Percentiles rank a stretch among this genome's conserved stretches.
phyloP scores from a whole-genome alignment of 495 filamentous ascomycete genomes.

The Penicillium nucicola region DNA sequence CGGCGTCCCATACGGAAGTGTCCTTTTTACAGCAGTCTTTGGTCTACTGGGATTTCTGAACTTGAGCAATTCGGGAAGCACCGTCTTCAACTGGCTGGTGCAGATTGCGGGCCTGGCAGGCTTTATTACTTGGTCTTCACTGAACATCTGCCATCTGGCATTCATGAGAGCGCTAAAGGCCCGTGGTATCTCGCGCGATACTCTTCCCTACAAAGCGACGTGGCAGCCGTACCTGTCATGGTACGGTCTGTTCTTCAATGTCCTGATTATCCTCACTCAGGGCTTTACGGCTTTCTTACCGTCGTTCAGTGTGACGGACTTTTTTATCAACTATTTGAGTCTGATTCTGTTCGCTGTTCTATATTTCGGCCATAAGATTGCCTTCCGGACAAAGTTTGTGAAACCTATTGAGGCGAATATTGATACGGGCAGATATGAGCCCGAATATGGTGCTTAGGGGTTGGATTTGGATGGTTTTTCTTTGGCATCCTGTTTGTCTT shows the following conservation, averaged over 20 bases:
- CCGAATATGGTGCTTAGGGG: no score
- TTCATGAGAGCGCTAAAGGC: slow-evolving; percentile 53
- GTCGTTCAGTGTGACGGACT: slow-evolving; percentile 48
- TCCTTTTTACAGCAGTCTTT: slow-evolving; percentile 41
- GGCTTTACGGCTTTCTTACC: slow-evolving; percentile 63
- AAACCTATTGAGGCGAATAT: slow-evolving; percentile 34
- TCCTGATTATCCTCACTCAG: slow-evolving; percentile 60
- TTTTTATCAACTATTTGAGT: slow-evolving; percentile 55
- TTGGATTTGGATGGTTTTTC: no score
- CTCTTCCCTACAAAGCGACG: slow-evolving; percentile 50
- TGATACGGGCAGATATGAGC: slow-evolving; percentile 21
- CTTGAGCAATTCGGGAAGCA: slow-evolving; percentile 28
- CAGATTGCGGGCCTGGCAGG: slow-evolving; percentile 59
- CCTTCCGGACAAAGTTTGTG: slow-evolving; percentile 32
- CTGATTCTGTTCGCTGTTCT: slow-evolving; percentile 51
- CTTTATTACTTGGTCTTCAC: slow-evolving; percentile 57
- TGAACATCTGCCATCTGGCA: slow-evolving; percentile 50
- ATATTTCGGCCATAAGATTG: slow-evolving; percentile 49
- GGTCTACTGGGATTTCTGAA: slow-evolving; percentile 44
- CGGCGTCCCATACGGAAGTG: slow-evolving; percentile 44
- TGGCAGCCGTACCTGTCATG: slow-evolving; percentile 51
- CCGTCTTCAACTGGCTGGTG: slow-evolving; percentile 52
- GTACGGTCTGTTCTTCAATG: slow-evolving; percentile 57
- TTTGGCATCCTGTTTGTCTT: no score
- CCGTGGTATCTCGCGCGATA: slow-evolving; percentile 44